These are phyloP conservation scores for Colletotrichum orchidophilum DNA, from an alignment of 2,329 filamentous ascomycete genomes.

Conservation along the genomic window DNA sequence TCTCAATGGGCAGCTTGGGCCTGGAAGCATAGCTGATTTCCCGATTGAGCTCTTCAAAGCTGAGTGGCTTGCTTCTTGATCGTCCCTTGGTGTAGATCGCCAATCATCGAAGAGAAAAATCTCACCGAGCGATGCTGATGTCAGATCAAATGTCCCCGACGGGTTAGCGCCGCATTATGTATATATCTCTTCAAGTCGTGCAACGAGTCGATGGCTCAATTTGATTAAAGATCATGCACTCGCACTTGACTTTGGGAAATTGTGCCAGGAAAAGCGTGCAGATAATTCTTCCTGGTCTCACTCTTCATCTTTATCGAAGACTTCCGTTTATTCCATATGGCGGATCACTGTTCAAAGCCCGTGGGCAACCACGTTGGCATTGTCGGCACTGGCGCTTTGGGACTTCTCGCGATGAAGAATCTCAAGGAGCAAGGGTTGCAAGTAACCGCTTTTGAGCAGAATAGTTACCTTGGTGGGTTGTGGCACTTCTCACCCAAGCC, in stretches of 20 bases:
- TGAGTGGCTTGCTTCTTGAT: background rate
- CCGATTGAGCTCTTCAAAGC: background rate
- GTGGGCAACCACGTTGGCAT: constrained; percentile 40
- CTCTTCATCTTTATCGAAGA: background rate
- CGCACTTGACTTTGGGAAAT: background rate
- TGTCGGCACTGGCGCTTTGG: constrained; percentile 34
- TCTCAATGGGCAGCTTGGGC: background rate
- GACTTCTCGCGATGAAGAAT: constrained; percentile 33
- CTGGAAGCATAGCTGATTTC: background rate
- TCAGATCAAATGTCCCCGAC: background rate
- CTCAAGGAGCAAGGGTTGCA: constrained; percentile 31
- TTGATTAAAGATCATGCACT: background rate
- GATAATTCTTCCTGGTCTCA: background rate
- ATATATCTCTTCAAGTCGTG: background rate
- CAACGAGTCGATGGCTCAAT: background rate
- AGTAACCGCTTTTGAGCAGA: constrained; percentile 27
- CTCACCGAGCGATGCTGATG: background rate
- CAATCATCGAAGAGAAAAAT: background rate
- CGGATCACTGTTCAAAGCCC: background rate
- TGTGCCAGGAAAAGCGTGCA: background rate
- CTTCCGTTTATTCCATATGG: background rate
- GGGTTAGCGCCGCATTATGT: background rate
- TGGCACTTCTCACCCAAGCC: constrained; percentile 23
- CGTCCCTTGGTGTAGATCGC: background rate
- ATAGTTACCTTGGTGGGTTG: constrained; percentile 28